Conservation (phyloP, 805 yeast genomes). For the Debaryomyces tyrocola region DNA sequence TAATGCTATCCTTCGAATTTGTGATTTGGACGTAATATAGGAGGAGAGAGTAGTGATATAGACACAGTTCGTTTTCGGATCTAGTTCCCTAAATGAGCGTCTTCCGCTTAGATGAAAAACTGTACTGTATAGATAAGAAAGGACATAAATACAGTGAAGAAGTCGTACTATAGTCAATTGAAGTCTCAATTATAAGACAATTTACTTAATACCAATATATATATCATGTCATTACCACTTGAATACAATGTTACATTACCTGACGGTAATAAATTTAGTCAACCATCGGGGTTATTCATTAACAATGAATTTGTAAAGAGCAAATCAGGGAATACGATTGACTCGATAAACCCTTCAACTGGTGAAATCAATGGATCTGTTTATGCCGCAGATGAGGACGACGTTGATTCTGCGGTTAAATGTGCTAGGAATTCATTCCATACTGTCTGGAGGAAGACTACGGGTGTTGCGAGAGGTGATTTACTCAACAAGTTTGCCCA, state of each 20-base stretch:
- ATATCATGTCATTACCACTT: conserved; percentile 35
- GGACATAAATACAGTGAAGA: no score
- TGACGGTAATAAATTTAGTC: conserved; percentile 48
- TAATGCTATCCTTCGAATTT: no score
- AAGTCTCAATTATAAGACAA: no score
- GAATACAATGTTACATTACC: conserved; percentile 45
- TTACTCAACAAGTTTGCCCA: conserved; percentile 40
- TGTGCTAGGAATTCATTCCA: conserved; percentile 40
- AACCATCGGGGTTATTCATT: conserved; percentile 63
- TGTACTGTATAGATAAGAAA: neutral
- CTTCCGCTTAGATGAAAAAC: neutral
- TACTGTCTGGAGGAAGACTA: conserved; percentile 45
- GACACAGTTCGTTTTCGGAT: neutral
- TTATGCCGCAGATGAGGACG: conserved; percentile 42
- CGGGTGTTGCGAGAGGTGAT: conserved; percentile 42
- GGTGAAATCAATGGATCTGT: conserved; percentile 44
- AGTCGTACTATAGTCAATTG: no score
- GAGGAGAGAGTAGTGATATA: no score
- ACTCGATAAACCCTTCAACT: conserved; percentile 44
- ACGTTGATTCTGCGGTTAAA: conserved; percentile 42
- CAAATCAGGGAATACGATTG: conserved; percentile 34
- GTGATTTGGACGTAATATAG: no score
- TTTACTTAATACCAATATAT: no score
- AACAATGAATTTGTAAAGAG: conserved; percentile 44
- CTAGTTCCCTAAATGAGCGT: neutral